Conservation (phyloP, 352 stramenopile genomes). For the Globisporangium rhizosaccharum region DNA sequence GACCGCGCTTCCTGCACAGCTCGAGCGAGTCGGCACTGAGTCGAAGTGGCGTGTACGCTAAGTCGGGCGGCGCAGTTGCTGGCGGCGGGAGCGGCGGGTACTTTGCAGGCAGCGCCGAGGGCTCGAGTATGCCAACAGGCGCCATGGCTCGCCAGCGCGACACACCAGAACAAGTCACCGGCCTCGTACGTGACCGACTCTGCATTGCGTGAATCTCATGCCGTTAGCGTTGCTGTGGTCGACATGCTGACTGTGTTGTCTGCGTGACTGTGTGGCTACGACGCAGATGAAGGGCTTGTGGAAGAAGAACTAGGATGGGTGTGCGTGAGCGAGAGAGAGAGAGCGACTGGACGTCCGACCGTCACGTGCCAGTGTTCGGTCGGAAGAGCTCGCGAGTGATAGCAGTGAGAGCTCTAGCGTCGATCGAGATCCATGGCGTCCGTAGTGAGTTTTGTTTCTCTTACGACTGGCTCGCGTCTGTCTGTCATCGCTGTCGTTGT, state of each 20-base stretch:
- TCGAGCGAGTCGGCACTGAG: constrained; percentile 14
- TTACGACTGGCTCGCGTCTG: constrained; percentile 6
- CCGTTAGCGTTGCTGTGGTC: neutral
- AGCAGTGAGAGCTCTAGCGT: neutral
- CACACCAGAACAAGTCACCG: constrained; percentile 38
- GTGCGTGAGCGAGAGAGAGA: neutral
- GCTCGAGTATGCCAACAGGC: constrained; percentile 21
- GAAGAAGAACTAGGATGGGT: constrained; percentile 65
- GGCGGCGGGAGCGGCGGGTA: constrained; percentile 16
- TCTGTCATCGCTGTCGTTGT: no score
- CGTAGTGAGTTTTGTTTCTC: constrained; percentile 18
- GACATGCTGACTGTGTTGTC: neutral
- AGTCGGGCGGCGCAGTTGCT: neutral
- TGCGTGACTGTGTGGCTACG: neutral
- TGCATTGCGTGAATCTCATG: neutral
- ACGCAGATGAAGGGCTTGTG: constrained; percentile 76
- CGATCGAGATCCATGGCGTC: neutral
- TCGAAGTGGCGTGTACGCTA: constrained; percentile 10
- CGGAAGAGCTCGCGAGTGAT: neutral
- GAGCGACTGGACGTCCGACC: no score
- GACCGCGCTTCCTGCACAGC: constrained; percentile 7
- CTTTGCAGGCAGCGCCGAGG: constrained; percentile 16
- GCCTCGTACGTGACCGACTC: constrained; percentile 26
- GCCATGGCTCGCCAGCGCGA: constrained; percentile 26
- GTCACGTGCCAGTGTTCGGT: neutral